Evolutionary conservation across 164 flowering plant species (phyloP).

Genomic region (Buxus sempervirens): DNA sequence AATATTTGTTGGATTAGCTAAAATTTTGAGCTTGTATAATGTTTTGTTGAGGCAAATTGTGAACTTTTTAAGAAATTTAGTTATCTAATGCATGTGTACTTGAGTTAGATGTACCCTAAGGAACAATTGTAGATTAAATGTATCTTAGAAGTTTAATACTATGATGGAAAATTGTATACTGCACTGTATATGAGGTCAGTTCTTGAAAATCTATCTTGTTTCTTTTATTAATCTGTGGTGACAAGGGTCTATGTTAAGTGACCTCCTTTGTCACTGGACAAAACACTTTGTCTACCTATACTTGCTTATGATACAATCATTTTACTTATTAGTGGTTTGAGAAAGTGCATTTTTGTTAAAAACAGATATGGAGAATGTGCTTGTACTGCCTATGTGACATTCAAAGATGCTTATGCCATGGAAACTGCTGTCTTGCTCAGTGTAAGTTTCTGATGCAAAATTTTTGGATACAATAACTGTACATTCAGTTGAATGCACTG

Average conservation of each 20-base stretch:
- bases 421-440: slow-evolving; percentile 82
- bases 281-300: too few species aligned
- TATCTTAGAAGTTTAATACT: not conserved
- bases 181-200: not conserved
- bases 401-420: slow-evolving; percentile 61
- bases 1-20: not conserved
- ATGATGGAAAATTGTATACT: not conserved
- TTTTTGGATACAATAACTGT: too few species aligned
- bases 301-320: not conserved
- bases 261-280: not conserved
- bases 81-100: too few species aligned
- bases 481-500: too few species aligned
- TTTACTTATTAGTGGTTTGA: not conserved
- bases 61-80: not conserved
- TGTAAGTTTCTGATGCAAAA: slow-evolving; percentile 44
- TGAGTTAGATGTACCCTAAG: not conserved
- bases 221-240: not conserved
- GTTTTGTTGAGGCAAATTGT: not conserved
- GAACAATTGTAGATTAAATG: not conserved
- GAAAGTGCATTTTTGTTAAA: not conserved
- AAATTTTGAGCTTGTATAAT: too few species aligned
- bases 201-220: not conserved
- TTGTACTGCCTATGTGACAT: slow-evolving; percentile 77
- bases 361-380: slow-evolving; percentile 67
- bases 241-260: not conserved